phyloP scores from a whole-genome alignment of 2,329 filamentous ascomycete genomes.

The Pezicula carpinea region DNA sequence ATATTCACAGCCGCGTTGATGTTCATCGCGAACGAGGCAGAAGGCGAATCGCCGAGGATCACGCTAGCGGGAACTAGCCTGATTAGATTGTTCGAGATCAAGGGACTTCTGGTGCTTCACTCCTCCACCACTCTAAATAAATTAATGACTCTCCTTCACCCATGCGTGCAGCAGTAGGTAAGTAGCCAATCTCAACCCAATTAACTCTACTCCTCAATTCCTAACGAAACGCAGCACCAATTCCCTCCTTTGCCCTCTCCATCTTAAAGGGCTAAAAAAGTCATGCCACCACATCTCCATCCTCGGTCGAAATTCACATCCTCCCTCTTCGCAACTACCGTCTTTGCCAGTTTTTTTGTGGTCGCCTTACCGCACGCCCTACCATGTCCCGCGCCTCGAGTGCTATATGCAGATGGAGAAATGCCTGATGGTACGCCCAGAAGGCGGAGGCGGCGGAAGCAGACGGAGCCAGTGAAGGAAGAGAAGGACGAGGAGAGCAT shows the following conservation, averaged over 20 bases:
- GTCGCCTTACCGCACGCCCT: constrained; percentile 86
- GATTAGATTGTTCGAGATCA: constrained; percentile 4
- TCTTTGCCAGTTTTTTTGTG: constrained; percentile 85
- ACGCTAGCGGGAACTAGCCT: constrained; percentile 4
- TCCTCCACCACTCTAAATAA: constrained; percentile 1
- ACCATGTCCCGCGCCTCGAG: constrained; percentile 80
- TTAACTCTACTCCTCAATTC: not conserved
- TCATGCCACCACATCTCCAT: constrained; percentile 82
- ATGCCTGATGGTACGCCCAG: constrained; percentile 30
- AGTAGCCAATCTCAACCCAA: constrained; percentile 3
- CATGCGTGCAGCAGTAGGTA: constrained; percentile 12
- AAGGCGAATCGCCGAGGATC: not conserved
- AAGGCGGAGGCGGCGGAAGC: constrained; percentile 39
- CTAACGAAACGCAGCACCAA: constrained; percentile 10
- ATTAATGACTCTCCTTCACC: constrained; percentile 6
- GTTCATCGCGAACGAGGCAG: constrained; percentile 7
- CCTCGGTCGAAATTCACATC: constrained; percentile 90
- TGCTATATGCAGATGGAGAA: constrained; percentile 65
- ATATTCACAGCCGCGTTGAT: constrained; percentile 13
- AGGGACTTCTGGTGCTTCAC: no score
- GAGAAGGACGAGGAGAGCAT: constrained; percentile 20
- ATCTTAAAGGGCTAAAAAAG: constrained; percentile 14
- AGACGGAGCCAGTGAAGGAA: constrained; percentile 26
- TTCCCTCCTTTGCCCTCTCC: constrained; percentile 12
- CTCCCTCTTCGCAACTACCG: constrained; percentile 90